These are phyloP conservation scores for Cercophora scortea DNA, from an alignment of 495 filamentous ascomycete species.

Conservation along the genomic window DNA sequence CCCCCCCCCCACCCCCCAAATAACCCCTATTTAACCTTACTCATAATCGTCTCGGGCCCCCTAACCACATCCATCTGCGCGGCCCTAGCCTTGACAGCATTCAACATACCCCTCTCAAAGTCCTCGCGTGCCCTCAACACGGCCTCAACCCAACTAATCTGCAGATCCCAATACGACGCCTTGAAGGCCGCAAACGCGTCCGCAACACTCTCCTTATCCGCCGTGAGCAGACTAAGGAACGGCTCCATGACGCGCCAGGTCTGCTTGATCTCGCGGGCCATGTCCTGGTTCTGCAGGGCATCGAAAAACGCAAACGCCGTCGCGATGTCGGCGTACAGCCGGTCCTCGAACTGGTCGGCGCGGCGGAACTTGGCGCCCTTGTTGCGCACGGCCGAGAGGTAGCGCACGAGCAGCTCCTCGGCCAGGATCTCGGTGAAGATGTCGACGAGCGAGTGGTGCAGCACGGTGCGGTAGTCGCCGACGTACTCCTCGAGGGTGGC, in stretches of 20 bases:
- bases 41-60: slow-evolving; percentile 83
- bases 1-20: not conserved
- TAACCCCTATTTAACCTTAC: slow-evolving; percentile 61
- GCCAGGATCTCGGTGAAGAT: slow-evolving; percentile 86
- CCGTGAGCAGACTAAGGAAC: slow-evolving; percentile 65
- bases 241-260: slow-evolving; percentile 87
- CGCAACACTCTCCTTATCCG: slow-evolving; percentile 65
- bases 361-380: slow-evolving; percentile 83
- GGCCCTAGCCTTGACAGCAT: slow-evolving; percentile 74
- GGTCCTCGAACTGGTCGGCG: slow-evolving; percentile 72
- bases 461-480: slow-evolving; percentile 67
- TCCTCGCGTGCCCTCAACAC: slow-evolving; percentile 83
- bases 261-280: slow-evolving; percentile 58
- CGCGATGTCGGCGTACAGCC: slow-evolving; percentile 82
- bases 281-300: slow-evolving; percentile 39
- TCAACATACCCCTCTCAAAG: slow-evolving; percentile 85
- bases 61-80: slow-evolving; percentile 73
- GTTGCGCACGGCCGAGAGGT: slow-evolving; percentile 83
- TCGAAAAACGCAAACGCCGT: slow-evolving; percentile 76
- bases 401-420: slow-evolving; percentile 78
- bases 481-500: slow-evolving; percentile 94
- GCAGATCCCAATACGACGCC: slow-evolving; percentile 83
- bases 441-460: slow-evolving; percentile 79
- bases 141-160: slow-evolving; percentile 93
- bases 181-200: slow-evolving; percentile 79